Evolutionary conservation across 306 rosid genomes (phyloP).

Genomic region (Rubus parviflorus): DNA sequence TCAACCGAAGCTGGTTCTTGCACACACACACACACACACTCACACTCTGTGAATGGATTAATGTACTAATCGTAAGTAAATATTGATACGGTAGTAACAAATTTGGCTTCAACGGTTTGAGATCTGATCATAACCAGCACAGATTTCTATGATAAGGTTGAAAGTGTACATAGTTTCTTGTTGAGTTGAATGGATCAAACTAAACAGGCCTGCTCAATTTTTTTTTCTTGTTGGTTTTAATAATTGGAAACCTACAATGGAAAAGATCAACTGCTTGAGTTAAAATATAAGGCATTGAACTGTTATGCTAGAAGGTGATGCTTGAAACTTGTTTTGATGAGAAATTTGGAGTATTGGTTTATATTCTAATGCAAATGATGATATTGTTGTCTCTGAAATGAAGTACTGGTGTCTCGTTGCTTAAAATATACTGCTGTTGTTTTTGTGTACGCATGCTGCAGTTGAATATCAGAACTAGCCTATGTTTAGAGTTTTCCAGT

Average conservation of each 20-base stretch:
- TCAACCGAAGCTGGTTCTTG: neutral
- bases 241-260: too few relatives aligned
- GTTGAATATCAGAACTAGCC: too few relatives aligned
- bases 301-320: neutral
- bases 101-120: neutral
- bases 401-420: too few relatives aligned
- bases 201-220: neutral
- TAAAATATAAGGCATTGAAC: neutral
- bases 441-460: too few relatives aligned
- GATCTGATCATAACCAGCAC: slow-evolving; percentile 18
- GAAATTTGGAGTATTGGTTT: too few relatives aligned
- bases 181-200: slow-evolving; percentile 13
- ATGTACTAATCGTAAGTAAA: neutral
- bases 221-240: neutral
- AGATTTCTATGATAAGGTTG: neutral
- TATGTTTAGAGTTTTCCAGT: too few relatives aligned
- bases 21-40: too few relatives aligned
- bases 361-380: too few relatives aligned
- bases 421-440: too few relatives aligned
- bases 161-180: neutral
- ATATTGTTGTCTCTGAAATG: too few relatives aligned
- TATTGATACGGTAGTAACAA: neutral
- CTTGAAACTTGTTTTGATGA: neutral
- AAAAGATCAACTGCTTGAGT: neutral
- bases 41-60: neutral